Evolutionary conservation across 768 basidiomycete species (phyloP).

Genomic region (Mycena pura): DNA sequence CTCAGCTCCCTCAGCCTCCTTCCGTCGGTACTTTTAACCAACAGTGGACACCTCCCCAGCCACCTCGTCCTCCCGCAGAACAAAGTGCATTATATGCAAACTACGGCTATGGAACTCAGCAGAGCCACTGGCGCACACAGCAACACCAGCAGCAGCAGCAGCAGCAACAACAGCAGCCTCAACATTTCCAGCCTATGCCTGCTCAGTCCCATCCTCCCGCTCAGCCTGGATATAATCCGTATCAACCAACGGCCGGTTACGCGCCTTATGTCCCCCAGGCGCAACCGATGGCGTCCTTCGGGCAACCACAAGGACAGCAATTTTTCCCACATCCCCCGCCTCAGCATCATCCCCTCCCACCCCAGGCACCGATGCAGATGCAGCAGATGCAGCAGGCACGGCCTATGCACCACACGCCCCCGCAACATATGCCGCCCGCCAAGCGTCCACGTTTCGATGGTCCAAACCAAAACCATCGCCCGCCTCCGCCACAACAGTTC

Average conservation of each 20-base stretch:
- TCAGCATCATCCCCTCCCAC: conserved; percentile 48
- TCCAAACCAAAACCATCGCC: conserved; percentile 60
- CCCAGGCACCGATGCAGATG: conserved; percentile 50
- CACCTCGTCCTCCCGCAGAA: conserved; percentile 73
- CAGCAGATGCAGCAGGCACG: conserved; percentile 58
- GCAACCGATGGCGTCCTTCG: conserved; percentile 57
- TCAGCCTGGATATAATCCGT: conserved; percentile 75
- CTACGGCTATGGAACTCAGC: conserved; percentile 85
- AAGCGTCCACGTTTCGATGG: conserved; percentile 92
- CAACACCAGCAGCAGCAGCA: conserved; percentile 78
- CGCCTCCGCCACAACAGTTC: conserved; percentile 66
- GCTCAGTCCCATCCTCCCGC: conserved; percentile 57
- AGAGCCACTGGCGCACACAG: conserved; percentile 62
- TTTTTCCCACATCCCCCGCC: conserved; percentile 48
- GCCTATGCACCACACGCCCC: conserved; percentile 66
- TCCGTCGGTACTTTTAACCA: conserved; percentile 60
- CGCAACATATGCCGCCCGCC: conserved; percentile 88
- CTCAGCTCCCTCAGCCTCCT: conserved; percentile 56
- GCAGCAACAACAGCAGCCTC: conserved; percentile 58
- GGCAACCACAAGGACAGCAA: conserved; percentile 54
- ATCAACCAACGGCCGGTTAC: conserved; percentile 72
- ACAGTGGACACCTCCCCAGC: conserved; percentile 71
- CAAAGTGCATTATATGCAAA: conserved; percentile 89
- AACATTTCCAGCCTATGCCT: conserved; percentile 60
- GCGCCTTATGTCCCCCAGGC: conserved; percentile 72